Conservation (phyloP, 108 stramenopile genomes). For the Aurantiochytrium sp. region DNA sequence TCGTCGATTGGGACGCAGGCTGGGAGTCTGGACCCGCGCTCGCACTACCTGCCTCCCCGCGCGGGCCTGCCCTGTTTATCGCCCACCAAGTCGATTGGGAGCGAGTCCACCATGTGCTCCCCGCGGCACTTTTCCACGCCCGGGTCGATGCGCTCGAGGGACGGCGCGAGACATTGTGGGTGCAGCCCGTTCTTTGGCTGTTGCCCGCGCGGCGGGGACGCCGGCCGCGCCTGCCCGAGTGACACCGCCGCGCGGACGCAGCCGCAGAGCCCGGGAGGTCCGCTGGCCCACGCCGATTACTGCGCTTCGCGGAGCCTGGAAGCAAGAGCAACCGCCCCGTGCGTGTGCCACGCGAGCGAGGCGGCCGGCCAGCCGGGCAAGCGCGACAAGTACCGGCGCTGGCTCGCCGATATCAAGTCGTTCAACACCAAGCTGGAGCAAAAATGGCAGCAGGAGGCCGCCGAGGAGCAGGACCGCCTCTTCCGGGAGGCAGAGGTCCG, state of each 20-base stretch:
- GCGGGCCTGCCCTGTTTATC: neutral
- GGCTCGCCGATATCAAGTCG: slow-evolving; percentile 1
- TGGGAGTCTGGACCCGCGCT: neutral
- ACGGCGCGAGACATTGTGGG: neutral
- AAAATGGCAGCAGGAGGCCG: neutral
- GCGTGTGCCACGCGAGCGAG: too few species aligned
- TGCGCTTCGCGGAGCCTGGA: too few species aligned
- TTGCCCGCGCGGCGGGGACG: too few species aligned
- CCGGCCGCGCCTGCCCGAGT: too few species aligned
- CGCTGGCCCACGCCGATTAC: too few species aligned
- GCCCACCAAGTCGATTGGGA: neutral
- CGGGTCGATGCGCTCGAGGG: neutral
- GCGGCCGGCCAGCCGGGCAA: neutral
- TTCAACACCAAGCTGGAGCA: neutral
- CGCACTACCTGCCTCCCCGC: neutral
- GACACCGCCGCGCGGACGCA: too few species aligned
- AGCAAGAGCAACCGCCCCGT: too few species aligned
- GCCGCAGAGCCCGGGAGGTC: too few species aligned
- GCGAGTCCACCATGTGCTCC: neutral
- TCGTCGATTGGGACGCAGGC: neutral
- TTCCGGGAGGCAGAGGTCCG: neutral
- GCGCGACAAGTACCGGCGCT: neutral
- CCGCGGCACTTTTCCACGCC: neutral
- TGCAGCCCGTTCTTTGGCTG: neutral
- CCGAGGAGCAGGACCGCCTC: slow-evolving; percentile 16